Evolutionary conservation across 345 rosid genomes (phyloP).

Genomic region (Eucalyptus brandiana): DNA sequence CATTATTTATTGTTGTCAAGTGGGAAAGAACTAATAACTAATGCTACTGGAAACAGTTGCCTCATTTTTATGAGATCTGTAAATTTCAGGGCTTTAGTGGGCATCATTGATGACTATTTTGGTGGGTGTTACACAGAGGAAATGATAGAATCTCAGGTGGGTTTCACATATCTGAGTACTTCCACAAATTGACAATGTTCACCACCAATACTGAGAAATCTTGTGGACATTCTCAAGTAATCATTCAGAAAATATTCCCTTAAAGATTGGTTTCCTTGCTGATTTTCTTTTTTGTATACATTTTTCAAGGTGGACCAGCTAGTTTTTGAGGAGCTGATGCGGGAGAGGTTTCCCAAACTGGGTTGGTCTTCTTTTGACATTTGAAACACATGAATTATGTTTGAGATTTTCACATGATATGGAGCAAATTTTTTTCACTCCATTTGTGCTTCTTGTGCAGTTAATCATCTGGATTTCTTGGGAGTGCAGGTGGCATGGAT

Average conservation of each 20-base stretch:
- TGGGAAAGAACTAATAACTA: background rate
- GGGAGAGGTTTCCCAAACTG: constrained; percentile 89
- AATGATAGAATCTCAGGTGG: constrained; percentile 94
- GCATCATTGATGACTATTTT: constrained; percentile 87
- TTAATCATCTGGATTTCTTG: constrained; percentile 99
- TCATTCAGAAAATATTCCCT: background rate
- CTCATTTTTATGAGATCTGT: background rate
- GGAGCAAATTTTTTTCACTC: constrained; percentile 29
- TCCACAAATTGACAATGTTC: background rate
- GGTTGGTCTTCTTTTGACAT: constrained; percentile 49
- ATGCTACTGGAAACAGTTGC: background rate
- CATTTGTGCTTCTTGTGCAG: constrained; percentile 64
- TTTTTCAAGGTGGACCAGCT: constrained; percentile 87
- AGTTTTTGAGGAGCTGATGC: constrained; percentile 87
- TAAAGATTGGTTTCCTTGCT: background rate
- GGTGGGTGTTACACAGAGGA: constrained; percentile 87
- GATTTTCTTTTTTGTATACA: background rate
- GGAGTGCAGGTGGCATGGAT: constrained; percentile 99
- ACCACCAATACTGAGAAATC: background rate
- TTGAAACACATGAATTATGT: background rate
- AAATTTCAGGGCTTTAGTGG: constrained; percentile 72
- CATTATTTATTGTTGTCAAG: background rate
- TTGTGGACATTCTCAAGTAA: background rate
- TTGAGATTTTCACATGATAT: constrained; percentile 2
- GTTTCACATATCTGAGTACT: background rate